These are phyloP conservation scores for Colletotrichum viniferum DNA, from an alignment of 2,329 filamentous ascomycete genomes.

Conservation along the genomic window DNA sequence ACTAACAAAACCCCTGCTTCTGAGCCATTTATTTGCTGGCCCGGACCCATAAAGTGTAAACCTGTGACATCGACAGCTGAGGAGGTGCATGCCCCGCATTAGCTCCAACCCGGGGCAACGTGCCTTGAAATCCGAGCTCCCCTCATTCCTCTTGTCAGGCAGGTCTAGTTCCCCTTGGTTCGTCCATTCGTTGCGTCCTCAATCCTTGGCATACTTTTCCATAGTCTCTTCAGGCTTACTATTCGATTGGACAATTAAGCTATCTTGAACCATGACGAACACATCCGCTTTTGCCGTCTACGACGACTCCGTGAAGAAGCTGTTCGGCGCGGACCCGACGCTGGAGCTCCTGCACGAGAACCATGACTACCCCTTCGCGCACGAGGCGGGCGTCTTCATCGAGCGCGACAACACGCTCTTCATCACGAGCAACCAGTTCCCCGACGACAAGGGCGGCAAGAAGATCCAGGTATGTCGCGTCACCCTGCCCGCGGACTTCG, in stretches of 20 bases:
- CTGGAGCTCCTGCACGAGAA: conserved; percentile 42
- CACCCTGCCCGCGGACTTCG: conserved; percentile 18
- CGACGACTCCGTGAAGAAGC: conserved; percentile 11
- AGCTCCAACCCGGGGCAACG: background rate
- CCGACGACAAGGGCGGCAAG: conserved; percentile 20
- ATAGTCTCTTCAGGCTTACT: background rate
- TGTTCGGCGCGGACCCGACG: conserved; percentile 38
- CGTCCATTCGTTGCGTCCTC: background rate
- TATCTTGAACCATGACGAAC: background rate
- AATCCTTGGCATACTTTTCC: background rate
- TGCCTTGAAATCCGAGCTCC: background rate
- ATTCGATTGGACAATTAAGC: background rate
- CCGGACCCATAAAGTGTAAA: background rate
- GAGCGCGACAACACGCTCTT: conserved; percentile 31
- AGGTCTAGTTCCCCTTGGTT: background rate
- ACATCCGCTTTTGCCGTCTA: conserved; percentile 1
- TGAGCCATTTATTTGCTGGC: background rate
- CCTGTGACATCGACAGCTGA: background rate
- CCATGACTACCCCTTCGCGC: conserved; percentile 48
- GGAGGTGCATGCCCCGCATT: background rate
- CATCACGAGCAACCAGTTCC: conserved; percentile 38
- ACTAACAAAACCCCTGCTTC: background rate
- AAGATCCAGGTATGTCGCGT: conserved; percentile 35
- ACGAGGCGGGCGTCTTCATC: conserved; percentile 48
- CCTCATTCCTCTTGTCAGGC: background rate